Evolutionary conservation across 371 early-diverging fungal species (phyloP).

Genomic region (Fennellomyces sp.): DNA sequence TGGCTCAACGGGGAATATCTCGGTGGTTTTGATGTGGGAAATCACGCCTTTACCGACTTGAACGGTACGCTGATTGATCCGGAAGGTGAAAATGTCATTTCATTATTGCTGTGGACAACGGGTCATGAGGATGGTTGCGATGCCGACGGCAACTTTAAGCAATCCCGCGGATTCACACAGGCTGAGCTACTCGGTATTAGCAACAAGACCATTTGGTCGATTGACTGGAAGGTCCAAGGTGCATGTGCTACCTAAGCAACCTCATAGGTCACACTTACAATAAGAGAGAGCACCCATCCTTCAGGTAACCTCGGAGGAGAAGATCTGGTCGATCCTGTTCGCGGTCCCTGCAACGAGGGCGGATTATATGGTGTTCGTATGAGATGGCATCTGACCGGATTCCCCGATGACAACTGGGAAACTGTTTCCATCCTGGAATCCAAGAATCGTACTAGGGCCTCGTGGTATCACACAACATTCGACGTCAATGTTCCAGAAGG

Average conservation of each 20-base stretch:
- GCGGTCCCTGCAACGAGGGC: constrained; percentile 18
- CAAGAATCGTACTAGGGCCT: constrained; percentile 5
- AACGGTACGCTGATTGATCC: constrained; percentile 1
- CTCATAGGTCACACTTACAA: too few species aligned
- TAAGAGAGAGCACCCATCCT: too few species aligned
- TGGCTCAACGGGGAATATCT: constrained; percentile 30
- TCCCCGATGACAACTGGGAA: constrained; percentile 13
- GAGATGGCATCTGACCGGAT: constrained; percentile 21
- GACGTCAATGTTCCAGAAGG: constrained; percentile 9
- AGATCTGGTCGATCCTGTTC: constrained; percentile 18
- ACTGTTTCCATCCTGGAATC: constrained; percentile 2
- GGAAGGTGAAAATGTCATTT: constrained; percentile 18
- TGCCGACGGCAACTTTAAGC: constrained; percentile 13
- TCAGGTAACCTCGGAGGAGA: constrained; percentile 19
- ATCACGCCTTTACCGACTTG: constrained; percentile 5
- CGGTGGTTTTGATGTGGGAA: constrained; percentile 17
- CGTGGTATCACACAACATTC: constrained; percentile 16
- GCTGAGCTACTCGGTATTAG: constrained; percentile 9
- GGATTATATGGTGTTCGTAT: constrained; percentile 19
- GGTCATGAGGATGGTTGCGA: constrained; percentile 22
- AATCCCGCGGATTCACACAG: constrained; percentile 13
- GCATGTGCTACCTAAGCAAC: too few species aligned
- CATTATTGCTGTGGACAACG: constrained; percentile 18
- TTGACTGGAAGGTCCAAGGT: constrained; percentile 22
- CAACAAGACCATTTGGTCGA: not conserved